These are phyloP conservation scores for Salix exigua DNA, from an alignment of 345 rosid genomes.

Conservation along the genomic window DNA sequence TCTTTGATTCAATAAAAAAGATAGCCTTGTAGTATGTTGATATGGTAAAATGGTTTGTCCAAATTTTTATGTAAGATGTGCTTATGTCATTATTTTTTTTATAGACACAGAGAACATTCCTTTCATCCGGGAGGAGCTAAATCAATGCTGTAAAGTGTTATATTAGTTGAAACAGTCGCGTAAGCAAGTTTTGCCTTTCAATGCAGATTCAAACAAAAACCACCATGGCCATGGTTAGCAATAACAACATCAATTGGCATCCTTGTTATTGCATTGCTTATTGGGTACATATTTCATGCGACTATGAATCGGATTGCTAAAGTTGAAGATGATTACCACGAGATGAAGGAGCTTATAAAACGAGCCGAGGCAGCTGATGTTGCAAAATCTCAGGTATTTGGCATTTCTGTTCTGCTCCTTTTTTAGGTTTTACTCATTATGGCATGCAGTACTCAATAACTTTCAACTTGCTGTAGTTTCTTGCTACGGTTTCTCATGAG, in stretches of 20 bases:
- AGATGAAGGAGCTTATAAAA: conserved; percentile 73
- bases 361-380: conserved; percentile 91
- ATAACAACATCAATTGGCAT: conserved; percentile 57
- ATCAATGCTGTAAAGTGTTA: not conserved
- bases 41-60: not conserved
- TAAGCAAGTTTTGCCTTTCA: conserved; percentile 11
- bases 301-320: conserved; percentile 74
- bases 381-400: conserved; percentile 89
- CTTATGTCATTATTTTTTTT: not conserved
- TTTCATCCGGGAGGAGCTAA: not conserved
- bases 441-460: conserved; percentile 12
- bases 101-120: conserved; percentile 2
- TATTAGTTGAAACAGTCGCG: conserved; percentile 3
- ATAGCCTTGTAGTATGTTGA: not conserved
- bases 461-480: conserved; percentile 57
- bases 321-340: conserved; percentile 77
- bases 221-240: conserved; percentile 76
- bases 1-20: not conserved
- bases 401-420: conserved; percentile 7
- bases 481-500: conserved; percentile 98
- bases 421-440: conserved; percentile 9
- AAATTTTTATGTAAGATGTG: not conserved
- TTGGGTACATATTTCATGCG: conserved; percentile 74
- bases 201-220: conserved; percentile 74
- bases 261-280: conserved; percentile 75